Percentiles rank a stretch among this genome's conserved stretches.
These are phyloP conservation scores for Phaffia rhodozyma DNA, from an alignment of 1,284 basidiomycete genomes.

Conservation along the genomic window DNA sequence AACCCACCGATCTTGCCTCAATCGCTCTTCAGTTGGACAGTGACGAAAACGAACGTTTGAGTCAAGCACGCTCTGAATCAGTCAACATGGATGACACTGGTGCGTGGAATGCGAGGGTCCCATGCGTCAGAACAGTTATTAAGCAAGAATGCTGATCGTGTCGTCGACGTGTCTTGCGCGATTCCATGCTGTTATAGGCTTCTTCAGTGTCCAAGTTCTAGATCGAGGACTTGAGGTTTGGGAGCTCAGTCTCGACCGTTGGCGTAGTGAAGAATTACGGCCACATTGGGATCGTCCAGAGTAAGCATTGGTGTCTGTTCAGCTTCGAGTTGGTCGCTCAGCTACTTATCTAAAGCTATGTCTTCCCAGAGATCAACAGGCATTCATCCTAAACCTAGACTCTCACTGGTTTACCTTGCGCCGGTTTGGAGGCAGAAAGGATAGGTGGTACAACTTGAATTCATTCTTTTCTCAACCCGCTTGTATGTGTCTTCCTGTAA, in stretches of 20 bases:
- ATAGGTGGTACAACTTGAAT: slow-evolving; percentile 83
- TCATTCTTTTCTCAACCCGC: slow-evolving; percentile 59
- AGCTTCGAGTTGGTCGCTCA: slow-evolving; percentile 4
- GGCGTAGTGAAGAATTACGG: slow-evolving; percentile 72
- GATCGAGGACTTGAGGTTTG: slow-evolving; percentile 61
- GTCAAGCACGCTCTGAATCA: slow-evolving; percentile 39
- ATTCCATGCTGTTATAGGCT: slow-evolving; percentile 43
- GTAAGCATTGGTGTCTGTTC: slow-evolving; percentile 39
- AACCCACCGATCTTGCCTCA: slow-evolving; percentile 70
- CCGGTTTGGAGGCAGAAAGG: slow-evolving; percentile 52
- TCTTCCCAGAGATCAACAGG: slow-evolving; percentile 55
- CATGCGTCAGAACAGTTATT: too few species aligned
- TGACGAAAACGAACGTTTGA: slow-evolving; percentile 33
- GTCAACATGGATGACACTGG: slow-evolving; percentile 84
- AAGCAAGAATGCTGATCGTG: slow-evolving; percentile 13
- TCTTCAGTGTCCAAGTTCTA: slow-evolving; percentile 68
- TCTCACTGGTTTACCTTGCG: slow-evolving; percentile 84
- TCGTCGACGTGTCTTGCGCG: slow-evolving; percentile 8
- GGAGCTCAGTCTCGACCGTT: slow-evolving; percentile 66
- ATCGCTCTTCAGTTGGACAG: slow-evolving; percentile 53
- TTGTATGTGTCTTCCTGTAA: slow-evolving; percentile 28
- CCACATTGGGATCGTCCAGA: slow-evolving; percentile 63
- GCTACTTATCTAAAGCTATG: slow-evolving; percentile 6
- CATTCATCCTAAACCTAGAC: slow-evolving; percentile 74
- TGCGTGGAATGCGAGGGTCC: slow-evolving; percentile 24